phyloP scores from a whole-genome alignment of 331 rosid species.

The Erythrophleum ivorense region DNA sequence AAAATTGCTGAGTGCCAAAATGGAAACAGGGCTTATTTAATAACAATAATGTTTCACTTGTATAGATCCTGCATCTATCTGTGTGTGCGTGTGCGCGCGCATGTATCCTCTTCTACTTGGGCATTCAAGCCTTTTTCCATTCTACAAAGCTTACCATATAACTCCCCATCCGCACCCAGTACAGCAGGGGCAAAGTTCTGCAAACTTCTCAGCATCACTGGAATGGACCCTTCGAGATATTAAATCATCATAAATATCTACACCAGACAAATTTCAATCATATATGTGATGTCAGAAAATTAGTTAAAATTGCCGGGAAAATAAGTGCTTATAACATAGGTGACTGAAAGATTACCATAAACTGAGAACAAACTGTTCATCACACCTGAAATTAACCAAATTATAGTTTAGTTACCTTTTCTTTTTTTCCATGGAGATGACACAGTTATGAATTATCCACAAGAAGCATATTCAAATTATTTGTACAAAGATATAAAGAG shows the following conservation, averaged over 20 bases:
- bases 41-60: not conserved
- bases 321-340: slow-evolving; percentile 12
- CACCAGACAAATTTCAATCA: slow-evolving; percentile 23
- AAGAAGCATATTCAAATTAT: slow-evolving; percentile 33
- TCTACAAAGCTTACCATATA: slow-evolving; percentile 70
- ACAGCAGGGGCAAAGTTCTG: slow-evolving; percentile 96
- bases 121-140: not conserved
- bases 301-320: slow-evolving; percentile 15
- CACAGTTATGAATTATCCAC: not conserved
- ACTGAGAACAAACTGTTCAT: slow-evolving; percentile 99
- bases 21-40: not conserved
- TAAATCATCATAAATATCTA: slow-evolving; percentile 92
- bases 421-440: slow-evolving; percentile 33
- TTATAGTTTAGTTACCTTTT: slow-evolving; percentile 37
- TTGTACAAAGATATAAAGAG: slow-evolving; percentile 20
- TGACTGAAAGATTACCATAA: slow-evolving; percentile 63
- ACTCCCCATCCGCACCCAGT: slow-evolving; percentile 95
- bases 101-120: not conserved
- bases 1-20: not conserved
- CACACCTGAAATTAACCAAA: slow-evolving; percentile 75
- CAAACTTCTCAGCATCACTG: slow-evolving; percentile 97
- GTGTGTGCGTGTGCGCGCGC: not conserved
- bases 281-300: slow-evolving; percentile 1
- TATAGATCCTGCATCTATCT: slow-evolving; percentile 11
- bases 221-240: slow-evolving; percentile 91